phyloP scores from a whole-genome alignment of 2,329 filamentous ascomycete genomes.

The Colletotrichum sp. region DNA sequence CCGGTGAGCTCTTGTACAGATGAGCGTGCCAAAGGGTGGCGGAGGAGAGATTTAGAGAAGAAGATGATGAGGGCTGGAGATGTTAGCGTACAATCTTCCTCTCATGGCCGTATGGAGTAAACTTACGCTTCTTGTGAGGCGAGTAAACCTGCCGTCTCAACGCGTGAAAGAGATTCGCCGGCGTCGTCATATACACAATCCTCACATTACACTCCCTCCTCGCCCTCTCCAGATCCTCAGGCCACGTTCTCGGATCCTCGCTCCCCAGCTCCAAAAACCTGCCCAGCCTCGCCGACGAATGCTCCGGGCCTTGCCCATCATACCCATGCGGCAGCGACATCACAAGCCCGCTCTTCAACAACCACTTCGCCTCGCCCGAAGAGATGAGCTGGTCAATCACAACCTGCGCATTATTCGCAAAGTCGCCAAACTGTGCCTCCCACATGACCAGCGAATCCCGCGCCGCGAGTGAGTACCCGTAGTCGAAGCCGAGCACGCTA shows the following conservation, averaged over 20 bases:
- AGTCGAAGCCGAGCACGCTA: constrained; percentile 90
- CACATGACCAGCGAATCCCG: constrained; percentile 97
- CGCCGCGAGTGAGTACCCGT: constrained; percentile 95
- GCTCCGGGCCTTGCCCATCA: constrained; percentile 96
- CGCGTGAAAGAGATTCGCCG: constrained; percentile 94
- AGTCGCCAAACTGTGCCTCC: constrained; percentile 99
- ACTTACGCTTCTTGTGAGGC: constrained; percentile 97
- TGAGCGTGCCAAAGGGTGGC: constrained; percentile 90
- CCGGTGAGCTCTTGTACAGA: constrained; percentile 87
- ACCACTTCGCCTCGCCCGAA: constrained; percentile 97
- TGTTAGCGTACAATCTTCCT: neutral
- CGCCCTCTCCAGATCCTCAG: constrained; percentile 89
- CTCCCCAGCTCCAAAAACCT: constrained; percentile 96
- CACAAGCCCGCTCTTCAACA: constrained; percentile 94
- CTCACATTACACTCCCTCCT: constrained; percentile 99
- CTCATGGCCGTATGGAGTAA: neutral
- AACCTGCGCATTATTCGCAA: constrained; percentile 98
- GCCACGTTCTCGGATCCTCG: constrained; percentile 85
- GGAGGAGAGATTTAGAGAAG: constrained; percentile 96
- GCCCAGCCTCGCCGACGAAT: constrained; percentile 96
- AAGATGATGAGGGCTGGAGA: constrained; percentile 83
- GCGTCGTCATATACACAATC: constrained; percentile 95
- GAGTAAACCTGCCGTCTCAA: constrained; percentile 96
- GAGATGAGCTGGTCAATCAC: constrained; percentile 99
- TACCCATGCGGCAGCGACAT: constrained; percentile 97